Percentiles rank a stretch among this genome's conserved stretches.
Conservation (phyloP, 2,329 filamentous ascomycete species). For the Ascosphaera apis region DNA sequence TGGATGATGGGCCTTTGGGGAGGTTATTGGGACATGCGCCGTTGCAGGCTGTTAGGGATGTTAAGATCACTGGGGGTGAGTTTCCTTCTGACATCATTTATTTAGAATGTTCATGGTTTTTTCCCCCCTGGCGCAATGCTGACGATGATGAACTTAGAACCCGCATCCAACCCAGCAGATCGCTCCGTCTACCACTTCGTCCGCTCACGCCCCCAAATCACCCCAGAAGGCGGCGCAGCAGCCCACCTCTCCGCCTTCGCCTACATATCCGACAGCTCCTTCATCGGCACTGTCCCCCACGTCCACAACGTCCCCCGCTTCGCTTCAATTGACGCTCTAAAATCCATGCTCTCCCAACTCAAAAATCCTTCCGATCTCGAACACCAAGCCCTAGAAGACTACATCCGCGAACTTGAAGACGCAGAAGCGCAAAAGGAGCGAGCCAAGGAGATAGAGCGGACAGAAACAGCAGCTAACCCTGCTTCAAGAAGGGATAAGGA, state of each 20-base stretch:
- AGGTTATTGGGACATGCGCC: slow-evolving; percentile 22
- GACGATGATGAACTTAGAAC: too few relatives aligned
- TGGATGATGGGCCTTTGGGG: slow-evolving; percentile 10
- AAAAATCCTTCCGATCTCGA: slow-evolving; percentile 23
- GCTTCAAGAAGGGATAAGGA: slow-evolving; percentile 2
- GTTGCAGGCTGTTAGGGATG: slow-evolving; percentile 34
- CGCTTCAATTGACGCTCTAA: slow-evolving; percentile 26
- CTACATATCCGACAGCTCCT: slow-evolving; percentile 82
- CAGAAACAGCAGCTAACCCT: slow-evolving; percentile 4
- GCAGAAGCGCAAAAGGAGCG: slow-evolving; percentile 21
- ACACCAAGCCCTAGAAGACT: slow-evolving; percentile 16
- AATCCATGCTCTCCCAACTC: slow-evolving; percentile 16
- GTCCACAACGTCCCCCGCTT: slow-evolving; percentile 64
- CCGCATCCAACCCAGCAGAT: slow-evolving; percentile 31
- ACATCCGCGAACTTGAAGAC: slow-evolving; percentile 19
- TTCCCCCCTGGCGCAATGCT: too few relatives aligned
- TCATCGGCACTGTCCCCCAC: slow-evolving; percentile 69
- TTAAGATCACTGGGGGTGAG: slow-evolving; percentile 23
- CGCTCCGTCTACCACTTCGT: slow-evolving; percentile 40
- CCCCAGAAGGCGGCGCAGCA: slow-evolving; percentile 45
- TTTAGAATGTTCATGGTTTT: too few relatives aligned
- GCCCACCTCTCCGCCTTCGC: slow-evolving; percentile 74
- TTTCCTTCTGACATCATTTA: too few relatives aligned
- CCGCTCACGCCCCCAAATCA: slow-evolving; percentile 40
- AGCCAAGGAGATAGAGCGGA: slow-evolving; percentile 10